Evolutionary conservation across 2,329 filamentous ascomycete species (phyloP).

Genomic region (Teratosphaeriaceae sp.): DNA sequence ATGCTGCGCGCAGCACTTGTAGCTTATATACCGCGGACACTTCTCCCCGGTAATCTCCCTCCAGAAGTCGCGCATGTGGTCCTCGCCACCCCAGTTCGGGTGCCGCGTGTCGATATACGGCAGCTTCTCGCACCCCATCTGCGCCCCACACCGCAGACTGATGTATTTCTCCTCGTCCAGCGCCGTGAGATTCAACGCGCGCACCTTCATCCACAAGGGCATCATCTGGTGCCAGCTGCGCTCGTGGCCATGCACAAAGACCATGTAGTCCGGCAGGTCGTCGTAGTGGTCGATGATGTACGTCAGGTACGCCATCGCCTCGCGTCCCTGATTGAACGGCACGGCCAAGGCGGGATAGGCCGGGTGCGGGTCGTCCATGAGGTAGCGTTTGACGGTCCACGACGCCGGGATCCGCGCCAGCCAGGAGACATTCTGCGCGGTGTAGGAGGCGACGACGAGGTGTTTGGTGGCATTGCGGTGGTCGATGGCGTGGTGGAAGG

Average conservation of each 20-base stretch:
- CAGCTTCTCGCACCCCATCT: conserved; percentile 36
- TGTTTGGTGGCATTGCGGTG: not conserved
- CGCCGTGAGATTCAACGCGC: conserved; percentile 31
- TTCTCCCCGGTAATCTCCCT: conserved; percentile 31
- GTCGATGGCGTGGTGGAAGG: too few species aligned
- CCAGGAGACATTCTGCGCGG: conserved; percentile 2
- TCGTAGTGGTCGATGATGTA: conserved; percentile 42
- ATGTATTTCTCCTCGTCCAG: conserved; percentile 40
- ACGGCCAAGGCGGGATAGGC: conserved; percentile 29
- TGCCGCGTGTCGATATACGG: conserved; percentile 12
- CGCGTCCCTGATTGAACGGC: conserved; percentile 40
- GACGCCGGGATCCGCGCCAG: not conserved
- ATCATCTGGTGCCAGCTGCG: conserved; percentile 18
- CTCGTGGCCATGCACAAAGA: conserved; percentile 21
- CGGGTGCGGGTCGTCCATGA: conserved; percentile 3
- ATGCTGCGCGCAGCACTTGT: conserved; percentile 26
- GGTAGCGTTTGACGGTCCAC: not conserved
- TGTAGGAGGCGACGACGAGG: conserved; percentile 2
- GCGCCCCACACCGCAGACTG: conserved; percentile 47
- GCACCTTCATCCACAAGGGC: not conserved
- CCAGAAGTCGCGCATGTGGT: conserved; percentile 9
- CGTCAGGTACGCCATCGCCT: conserved; percentile 41
- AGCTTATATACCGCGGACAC: conserved; percentile 30
- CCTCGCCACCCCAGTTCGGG: conserved; percentile 4
- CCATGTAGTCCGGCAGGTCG: conserved; percentile 19